phyloP scores from a whole-genome alignment of 495 filamentous ascomycete genomes.

The Penicillium ucsense region DNA sequence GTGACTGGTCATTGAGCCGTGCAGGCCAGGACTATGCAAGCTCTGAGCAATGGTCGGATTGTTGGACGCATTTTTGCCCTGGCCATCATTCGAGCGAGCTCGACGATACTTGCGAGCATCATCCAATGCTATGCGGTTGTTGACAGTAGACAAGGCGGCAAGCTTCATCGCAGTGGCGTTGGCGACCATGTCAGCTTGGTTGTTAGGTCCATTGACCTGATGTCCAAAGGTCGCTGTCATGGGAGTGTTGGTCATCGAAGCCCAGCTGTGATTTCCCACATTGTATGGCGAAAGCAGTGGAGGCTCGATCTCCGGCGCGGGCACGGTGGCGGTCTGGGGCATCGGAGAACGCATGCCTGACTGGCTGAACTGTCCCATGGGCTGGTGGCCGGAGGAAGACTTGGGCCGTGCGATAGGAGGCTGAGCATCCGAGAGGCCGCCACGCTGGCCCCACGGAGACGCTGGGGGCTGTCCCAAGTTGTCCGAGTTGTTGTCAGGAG shows the following conservation, averaged over 20 bases:
- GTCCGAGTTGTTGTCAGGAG: conserved; percentile 45
- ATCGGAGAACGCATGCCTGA: conserved; percentile 77
- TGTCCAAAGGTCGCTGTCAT: conserved; percentile 78
- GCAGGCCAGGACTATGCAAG: conserved; percentile 42
- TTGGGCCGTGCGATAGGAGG: conserved; percentile 66
- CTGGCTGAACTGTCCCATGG: conserved; percentile 96
- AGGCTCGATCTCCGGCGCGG: conserved; percentile 66
- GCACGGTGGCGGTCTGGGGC: conserved; percentile 74
- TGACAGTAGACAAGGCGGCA: conserved; percentile 91
- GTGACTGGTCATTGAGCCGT: conserved; percentile 75
- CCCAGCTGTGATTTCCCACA: conserved; percentile 83
- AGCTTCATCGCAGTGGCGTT: conserved; percentile 99
- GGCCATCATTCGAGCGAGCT: conserved; percentile 79
- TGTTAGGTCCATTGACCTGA: conserved; percentile 34
- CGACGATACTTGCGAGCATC: conserved; percentile 91
- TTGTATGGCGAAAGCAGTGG: conserved; percentile 86
- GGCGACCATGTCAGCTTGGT: conserved; percentile 94
- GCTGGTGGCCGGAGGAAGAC: conserved; percentile 76
- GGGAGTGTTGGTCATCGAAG: conserved; percentile 95
- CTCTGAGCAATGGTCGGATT: conserved; percentile 43
- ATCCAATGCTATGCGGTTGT: conserved; percentile 94
- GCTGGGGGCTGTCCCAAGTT: conserved; percentile 49
- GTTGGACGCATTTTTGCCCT: conserved; percentile 36
- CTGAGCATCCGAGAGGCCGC: conserved; percentile 40
- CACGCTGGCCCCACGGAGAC: conserved; percentile 67